Evolutionary conservation across 2,329 filamentous ascomycete species (phyloP).

Genomic region (Pseudocercospora fuligena): DNA sequence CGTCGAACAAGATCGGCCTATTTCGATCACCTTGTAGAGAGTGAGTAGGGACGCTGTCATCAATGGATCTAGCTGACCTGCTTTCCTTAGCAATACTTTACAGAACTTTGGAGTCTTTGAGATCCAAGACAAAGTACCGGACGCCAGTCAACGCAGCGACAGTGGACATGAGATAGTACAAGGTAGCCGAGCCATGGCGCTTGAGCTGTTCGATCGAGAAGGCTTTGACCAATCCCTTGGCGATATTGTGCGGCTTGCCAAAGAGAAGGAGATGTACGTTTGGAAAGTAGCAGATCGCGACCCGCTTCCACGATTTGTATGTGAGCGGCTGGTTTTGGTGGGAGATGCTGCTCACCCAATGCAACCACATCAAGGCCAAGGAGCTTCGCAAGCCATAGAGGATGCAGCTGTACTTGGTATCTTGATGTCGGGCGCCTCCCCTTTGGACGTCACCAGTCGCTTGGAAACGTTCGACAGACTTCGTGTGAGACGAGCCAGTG

Average conservation of each 20-base stretch:
- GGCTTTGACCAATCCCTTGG: slow-evolving; percentile 8
- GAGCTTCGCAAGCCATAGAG: slow-evolving; percentile 50
- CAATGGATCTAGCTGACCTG: background rate
- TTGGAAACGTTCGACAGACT: background rate
- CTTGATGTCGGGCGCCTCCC: background rate
- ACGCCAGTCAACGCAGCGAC: background rate
- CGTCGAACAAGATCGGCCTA: background rate
- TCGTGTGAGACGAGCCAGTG: background rate
- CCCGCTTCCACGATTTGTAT: background rate
- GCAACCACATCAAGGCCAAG: slow-evolving; percentile 51
- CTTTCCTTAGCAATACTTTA: slow-evolving; percentile 5
- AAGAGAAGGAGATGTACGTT: slow-evolving; percentile 15
- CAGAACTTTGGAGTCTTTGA: slow-evolving; percentile 17
- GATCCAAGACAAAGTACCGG: background rate
- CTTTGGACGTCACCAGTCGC: background rate
- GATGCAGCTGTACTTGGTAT: slow-evolving; percentile 46
- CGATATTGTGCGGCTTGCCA: slow-evolving; percentile 7
- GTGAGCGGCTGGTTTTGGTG: slow-evolving; percentile 11
- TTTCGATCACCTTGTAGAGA: slow-evolving; percentile 13
- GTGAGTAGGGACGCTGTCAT: background rate
- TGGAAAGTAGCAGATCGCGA: slow-evolving; percentile 14
- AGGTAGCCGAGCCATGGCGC: background rate
- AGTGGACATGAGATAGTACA: background rate
- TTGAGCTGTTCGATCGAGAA: slow-evolving; percentile 8
- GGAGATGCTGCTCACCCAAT: slow-evolving; percentile 22